Percentiles rank a stretch among this genome's conserved stretches.
phyloP scores from a whole-genome alignment of 768 basidiomycete species.

The Lentinula edodes region DNA sequence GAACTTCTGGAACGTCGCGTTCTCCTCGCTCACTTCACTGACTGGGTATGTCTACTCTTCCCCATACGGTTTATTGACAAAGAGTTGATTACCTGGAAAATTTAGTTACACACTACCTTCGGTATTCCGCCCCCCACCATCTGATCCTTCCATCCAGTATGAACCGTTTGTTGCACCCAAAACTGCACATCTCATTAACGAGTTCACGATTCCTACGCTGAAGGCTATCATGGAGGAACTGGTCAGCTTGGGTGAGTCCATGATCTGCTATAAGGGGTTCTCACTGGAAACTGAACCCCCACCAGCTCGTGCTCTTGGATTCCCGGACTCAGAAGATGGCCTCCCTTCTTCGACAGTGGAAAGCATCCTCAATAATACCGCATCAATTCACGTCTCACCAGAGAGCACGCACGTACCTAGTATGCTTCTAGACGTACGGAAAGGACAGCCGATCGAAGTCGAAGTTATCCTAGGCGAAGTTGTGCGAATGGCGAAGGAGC shows the following conservation, averaged over 20 bases:
- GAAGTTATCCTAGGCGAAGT: constrained; percentile 63
- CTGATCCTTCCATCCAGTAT: constrained; percentile 28
- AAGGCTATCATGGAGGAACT: constrained; percentile 41
- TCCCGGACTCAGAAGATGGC: constrained; percentile 38
- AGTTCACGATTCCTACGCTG: constrained; percentile 43
- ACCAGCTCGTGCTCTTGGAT: constrained; percentile 33
- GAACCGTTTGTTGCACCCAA: constrained; percentile 31
- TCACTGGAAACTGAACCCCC: no score
- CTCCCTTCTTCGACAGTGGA: constrained; percentile 40
- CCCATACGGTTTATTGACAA: not conserved
- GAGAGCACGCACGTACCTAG: constrained; percentile 47
- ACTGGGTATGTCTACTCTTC: constrained; percentile 25
- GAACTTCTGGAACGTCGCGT: constrained; percentile 59
- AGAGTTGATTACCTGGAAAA: not conserved
- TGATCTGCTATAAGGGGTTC: not conserved
- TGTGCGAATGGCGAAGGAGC: constrained; percentile 43
- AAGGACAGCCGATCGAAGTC: constrained; percentile 56
- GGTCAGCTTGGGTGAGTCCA: constrained; percentile 29
- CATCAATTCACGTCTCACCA: constrained; percentile 31
- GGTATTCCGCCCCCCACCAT: constrained; percentile 43
- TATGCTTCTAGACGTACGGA: constrained; percentile 56
- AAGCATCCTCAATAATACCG: constrained; percentile 31
- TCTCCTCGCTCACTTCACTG: constrained; percentile 49
- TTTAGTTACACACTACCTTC: constrained; percentile 39
- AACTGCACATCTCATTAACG: constrained; percentile 35